These are phyloP conservation scores for Leishmania major DNA, from an alignment of 208 protist genomes.

Conservation along the genomic window DNA sequence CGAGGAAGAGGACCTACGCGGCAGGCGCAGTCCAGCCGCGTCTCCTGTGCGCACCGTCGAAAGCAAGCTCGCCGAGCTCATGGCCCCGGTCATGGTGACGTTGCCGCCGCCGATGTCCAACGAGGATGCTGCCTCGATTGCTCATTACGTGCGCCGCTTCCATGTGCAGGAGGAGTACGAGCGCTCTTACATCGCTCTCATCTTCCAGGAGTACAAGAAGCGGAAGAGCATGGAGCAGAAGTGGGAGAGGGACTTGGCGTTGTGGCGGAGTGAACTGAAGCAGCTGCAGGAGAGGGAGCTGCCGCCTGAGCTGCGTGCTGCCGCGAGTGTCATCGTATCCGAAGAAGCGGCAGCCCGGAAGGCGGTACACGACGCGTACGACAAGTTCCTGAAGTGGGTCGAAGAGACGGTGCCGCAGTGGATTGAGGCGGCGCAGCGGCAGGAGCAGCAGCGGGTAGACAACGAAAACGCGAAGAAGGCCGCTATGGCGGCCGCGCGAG, in stretches of 20 bases:
- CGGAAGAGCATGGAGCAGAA: conserved; percentile 69
- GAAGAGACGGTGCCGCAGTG: conserved; percentile 58
- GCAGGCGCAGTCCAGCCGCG: conserved; percentile 20
- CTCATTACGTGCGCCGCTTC: conserved; percentile 14
- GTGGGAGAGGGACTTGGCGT: conserved; percentile 24
- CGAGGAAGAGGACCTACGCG: conserved; percentile 27
- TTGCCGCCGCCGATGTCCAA: conserved; percentile 33
- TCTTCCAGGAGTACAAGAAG: conserved; percentile 79
- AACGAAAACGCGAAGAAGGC: conserved; percentile 42
- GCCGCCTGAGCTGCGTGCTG: conserved; percentile 41
- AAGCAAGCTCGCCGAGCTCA: conserved; percentile 29
- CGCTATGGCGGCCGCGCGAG: conserved; percentile 62
- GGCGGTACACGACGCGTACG: conserved; percentile 37
- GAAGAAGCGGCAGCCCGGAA: conserved; percentile 39
- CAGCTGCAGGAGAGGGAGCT: conserved; percentile 41
- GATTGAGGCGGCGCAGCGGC: conserved; percentile 47
- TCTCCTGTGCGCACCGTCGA: conserved; percentile 23
- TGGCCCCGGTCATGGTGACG: conserved; percentile 31
- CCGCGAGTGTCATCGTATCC: conserved; percentile 24
- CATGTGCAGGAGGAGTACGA: conserved; percentile 35
- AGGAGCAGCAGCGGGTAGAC: conserved; percentile 30
- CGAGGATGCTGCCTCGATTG: conserved; percentile 16
- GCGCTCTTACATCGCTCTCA: conserved; percentile 52
- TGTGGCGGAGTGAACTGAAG: conserved; percentile 22
- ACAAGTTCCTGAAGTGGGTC: conserved; percentile 63